Evolutionary conservation across 768 basidiomycete genomes (phyloP).

Genomic region (Termitomyces sp.): DNA sequence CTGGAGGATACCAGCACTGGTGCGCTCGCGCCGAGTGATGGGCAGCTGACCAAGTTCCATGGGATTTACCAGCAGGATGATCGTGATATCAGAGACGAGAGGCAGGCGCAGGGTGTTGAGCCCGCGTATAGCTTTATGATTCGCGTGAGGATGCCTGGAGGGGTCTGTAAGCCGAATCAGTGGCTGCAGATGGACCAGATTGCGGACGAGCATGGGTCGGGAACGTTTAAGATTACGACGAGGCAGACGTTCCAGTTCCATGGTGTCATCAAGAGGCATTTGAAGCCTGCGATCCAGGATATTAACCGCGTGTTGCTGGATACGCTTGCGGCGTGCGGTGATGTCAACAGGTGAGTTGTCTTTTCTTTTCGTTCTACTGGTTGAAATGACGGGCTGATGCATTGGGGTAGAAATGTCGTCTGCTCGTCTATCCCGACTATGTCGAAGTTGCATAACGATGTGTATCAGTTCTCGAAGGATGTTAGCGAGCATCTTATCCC

Average conservation of each 20-base stretch:
- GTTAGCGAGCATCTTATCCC: slow-evolving; percentile 88
- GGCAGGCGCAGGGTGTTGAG: slow-evolving; percentile 87
- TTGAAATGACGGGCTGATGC: not conserved
- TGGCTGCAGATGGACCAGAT: slow-evolving; percentile 97
- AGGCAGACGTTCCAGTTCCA: slow-evolving; percentile 99
- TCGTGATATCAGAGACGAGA: slow-evolving; percentile 96
- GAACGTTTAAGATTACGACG: slow-evolving; percentile 96
- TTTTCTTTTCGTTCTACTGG: not conserved
- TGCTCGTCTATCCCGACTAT: slow-evolving; percentile 88
- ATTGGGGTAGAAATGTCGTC: slow-evolving; percentile 68
- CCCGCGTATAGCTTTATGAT: slow-evolving; percentile 99
- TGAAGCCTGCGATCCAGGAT: slow-evolving; percentile 95
- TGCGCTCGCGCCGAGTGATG: slow-evolving; percentile 86
- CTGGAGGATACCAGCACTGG: slow-evolving; percentile 83
- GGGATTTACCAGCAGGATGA: slow-evolving; percentile 98
- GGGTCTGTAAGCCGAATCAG: slow-evolving; percentile 88
- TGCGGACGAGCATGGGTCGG: slow-evolving; percentile 90
- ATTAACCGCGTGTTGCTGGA: slow-evolving; percentile 91
- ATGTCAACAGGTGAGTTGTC: slow-evolving; percentile 79
- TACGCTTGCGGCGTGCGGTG: slow-evolving; percentile 97
- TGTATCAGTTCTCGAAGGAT: slow-evolving; percentile 78
- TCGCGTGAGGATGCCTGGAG: slow-evolving; percentile 92
- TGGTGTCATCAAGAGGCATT: slow-evolving; percentile 94
- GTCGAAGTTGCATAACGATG: slow-evolving; percentile 81
- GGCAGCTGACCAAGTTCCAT: slow-evolving; percentile 97